phyloP scores from a whole-genome alignment of 371 early-diverging fungal species.

The Rhizopus stolonifer region DNA sequence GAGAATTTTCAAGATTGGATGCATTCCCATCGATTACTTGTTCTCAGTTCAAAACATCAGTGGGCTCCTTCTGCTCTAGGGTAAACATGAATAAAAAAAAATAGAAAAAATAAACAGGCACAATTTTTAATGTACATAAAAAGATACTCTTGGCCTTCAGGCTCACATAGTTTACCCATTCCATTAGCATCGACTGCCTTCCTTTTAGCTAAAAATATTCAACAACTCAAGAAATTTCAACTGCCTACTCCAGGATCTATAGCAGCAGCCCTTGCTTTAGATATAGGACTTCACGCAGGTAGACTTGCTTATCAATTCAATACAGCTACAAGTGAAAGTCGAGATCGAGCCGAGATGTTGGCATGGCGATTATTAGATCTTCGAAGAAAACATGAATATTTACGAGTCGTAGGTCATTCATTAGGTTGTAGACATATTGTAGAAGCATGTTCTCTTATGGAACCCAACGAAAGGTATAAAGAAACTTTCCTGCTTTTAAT shows the following conservation, averaged over 20 bases:
- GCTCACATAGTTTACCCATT: constrained; percentile 38
- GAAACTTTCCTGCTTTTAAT: no score
- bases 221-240: constrained; percentile 30
- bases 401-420: constrained; percentile 49
- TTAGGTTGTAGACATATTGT: constrained; percentile 52
- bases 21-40: constrained; percentile 49
- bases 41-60: constrained; percentile 33
- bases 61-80: constrained; percentile 50
- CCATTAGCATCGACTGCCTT: constrained; percentile 45
- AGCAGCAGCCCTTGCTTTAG: constrained; percentile 36
- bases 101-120: no score
- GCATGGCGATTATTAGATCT: constrained; percentile 45
- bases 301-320: constrained; percentile 44
- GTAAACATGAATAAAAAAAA: no score
- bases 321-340: constrained; percentile 35
- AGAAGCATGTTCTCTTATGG: constrained; percentile 43
- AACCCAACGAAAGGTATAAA: constrained; percentile 38
- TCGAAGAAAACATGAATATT: constrained; percentile 36
- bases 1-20: constrained; percentile 52
- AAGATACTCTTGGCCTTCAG: constrained; percentile 54
- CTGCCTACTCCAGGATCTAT: constrained; percentile 44
- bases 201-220: constrained; percentile 29
- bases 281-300: constrained; percentile 42
- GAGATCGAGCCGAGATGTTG: constrained; percentile 46
- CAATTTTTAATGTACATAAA: no score